phyloP scores from a whole-genome alignment of 2,329 filamentous ascomycete species.

The Colletotrichum camelliae region DNA sequence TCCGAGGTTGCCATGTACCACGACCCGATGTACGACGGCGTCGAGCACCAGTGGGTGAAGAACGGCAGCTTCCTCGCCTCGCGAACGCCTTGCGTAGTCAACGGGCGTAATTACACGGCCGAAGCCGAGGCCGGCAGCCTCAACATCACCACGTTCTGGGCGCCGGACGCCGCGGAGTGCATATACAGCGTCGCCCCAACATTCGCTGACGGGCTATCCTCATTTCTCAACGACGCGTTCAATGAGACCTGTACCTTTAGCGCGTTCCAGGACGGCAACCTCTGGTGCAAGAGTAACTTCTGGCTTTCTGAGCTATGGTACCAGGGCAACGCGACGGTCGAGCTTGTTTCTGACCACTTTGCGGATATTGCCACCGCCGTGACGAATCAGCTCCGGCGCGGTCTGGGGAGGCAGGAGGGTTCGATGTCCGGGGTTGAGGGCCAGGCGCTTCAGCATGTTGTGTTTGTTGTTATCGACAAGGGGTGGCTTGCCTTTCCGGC shows the following conservation, averaged over 20 bases:
- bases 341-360: neutral
- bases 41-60: neutral
- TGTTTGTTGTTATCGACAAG: neutral
- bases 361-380: neutral
- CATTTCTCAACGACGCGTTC: fast-evolving
- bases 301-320: neutral
- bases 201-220: neutral
- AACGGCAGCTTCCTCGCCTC: neutral
- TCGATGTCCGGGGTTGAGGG: neutral
- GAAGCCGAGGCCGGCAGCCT: neutral
- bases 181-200: neutral
- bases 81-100: neutral
- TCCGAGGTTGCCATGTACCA: neutral
- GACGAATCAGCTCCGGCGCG: neutral
- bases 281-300: neutral
- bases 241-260: neutral
- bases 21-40: neutral
- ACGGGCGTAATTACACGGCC: neutral
- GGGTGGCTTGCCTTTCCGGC: neutral
- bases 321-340: neutral
- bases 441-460: neutral
- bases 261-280: neutral
- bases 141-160: neutral
- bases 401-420: fast-evolving
- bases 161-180: neutral